Evolutionary conservation across 148 eudicot genomes (phyloP).

Genomic region (Dianthus caryophyllus): DNA sequence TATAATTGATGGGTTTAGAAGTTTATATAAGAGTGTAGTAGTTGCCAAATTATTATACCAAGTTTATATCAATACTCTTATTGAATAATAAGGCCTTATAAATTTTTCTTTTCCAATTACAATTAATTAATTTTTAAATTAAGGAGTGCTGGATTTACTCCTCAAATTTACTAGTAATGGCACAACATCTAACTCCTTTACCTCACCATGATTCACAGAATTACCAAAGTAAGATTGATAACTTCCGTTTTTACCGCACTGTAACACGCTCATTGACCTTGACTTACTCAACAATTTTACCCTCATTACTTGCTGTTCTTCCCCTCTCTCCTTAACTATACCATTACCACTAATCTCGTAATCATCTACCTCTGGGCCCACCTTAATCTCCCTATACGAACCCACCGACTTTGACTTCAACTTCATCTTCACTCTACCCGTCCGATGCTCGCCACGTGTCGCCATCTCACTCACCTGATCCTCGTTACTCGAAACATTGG

Average conservation of each 20-base stretch:
- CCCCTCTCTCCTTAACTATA: conserved; percentile 10
- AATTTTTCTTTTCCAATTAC: too few relatives aligned
- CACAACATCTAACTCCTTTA: conserved; percentile 34
- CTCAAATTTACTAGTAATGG: conserved; percentile 38
- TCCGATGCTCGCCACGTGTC: conserved; percentile 23
- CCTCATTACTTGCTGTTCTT: conserved; percentile 32
- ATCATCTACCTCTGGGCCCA: conserved; percentile 10
- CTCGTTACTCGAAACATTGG: conserved; percentile 31
- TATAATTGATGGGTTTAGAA: too few relatives aligned
- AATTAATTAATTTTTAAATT: too few relatives aligned
- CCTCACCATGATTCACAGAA: conserved; percentile 3
- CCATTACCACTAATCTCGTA: conserved; percentile 18
- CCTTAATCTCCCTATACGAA: conserved; percentile 33
- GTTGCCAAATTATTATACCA: too few relatives aligned
- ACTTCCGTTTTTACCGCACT: conserved; percentile 20
- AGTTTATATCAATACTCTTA: too few relatives aligned
- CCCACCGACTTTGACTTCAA: conserved; percentile 73
- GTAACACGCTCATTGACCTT: conserved; percentile 63
- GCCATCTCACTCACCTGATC: neutral
- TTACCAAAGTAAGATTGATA: neutral
- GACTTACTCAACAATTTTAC: conserved; percentile 55
- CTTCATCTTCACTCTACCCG: conserved; percentile 38
- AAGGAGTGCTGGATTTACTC: too few relatives aligned
- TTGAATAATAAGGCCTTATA: too few relatives aligned
- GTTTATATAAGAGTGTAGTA: too few relatives aligned